Base-by-base conservation (phyloP, 2,329 filamentous ascomycete genomes). In the Falciphora oryzae region DNA sequence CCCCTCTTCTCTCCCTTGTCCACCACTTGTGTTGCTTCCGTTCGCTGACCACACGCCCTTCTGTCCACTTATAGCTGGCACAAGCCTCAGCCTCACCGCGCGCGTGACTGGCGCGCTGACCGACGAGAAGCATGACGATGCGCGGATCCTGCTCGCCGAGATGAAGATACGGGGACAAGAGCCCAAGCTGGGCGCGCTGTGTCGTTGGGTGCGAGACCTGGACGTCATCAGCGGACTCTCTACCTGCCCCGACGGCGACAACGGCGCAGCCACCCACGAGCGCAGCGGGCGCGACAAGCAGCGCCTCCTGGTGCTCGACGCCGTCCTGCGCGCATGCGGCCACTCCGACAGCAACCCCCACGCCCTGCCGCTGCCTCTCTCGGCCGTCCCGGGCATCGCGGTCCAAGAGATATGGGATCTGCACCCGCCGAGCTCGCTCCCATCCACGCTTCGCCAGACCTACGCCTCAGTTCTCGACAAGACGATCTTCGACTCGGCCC, bases 181-280 rank as follows among this genome's bases (percentile, higher is more conserved):
- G 25, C 88, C 88, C 0, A 89, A 89, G 68, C 76, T 91, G 0
- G 89, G 89, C 27, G 87, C 88, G 1, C 75, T 91, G 10, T 90
- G 88, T 73, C 84, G 89, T 65, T 91, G 89, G 89, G 88, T 91
- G 5, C 82, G 89, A 65, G 88, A 90, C 70, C 77, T 91, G 31
- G 88, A 91, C 69, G 84, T 90, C 29, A 84, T 90, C 62, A 89
- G 85, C 68, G 87, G 87, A 1, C 75, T 90, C 10, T 85, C 85
- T 4, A 85, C 85, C 28, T 78, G 83, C 63, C 77, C 83, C 0
- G 78, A 78, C 2, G 79, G 79, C 3, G 74, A 76, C 59, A 72
- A 73, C 56, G 71, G 68, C 18, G 71, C 66, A 1, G 67, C 74
- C 18, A 11, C 22, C 5, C 7, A 53, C 3, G 69, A 77, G 63